Base-by-base conservation (phyloP, 2,329 filamentous ascomycete genomes). In the Aspergillus thermomutatus region DNA sequence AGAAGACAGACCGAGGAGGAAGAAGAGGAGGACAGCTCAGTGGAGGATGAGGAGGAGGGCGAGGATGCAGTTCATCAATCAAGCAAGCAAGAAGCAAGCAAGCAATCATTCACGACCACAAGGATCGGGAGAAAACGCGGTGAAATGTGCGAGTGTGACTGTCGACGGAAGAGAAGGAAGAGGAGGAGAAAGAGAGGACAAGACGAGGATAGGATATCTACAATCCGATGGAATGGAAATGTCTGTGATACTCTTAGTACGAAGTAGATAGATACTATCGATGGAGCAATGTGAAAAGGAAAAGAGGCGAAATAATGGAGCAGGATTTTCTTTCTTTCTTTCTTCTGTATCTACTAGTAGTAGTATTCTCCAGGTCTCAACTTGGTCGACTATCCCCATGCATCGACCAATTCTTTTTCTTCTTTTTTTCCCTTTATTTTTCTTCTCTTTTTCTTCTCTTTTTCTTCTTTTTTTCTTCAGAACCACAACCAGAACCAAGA, bases 21-120 rank as follows among this genome's bases (percentile, higher is more conserved):
- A 56, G 54, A 34, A 37, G 46, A 41, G 55, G 50, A 40, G 53
- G 60, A 63, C 61, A 64, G 61, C 61, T 59, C 60, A 62, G 53
- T 60, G 55, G 53, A 37, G 43, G 19, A 19, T 10, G 43, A 21
- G 43, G 19, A 19, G 7, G 43, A 21, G 49, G 8, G 46, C 40
- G 31, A 51, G 47, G 57, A 50, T 52, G 59, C 55, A 57, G 54
- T 56, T 55, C 50, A 52, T 57, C 57, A 54, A 49, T 17, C 14
- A 14, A 52, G 27, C 63, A 53, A 45, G 46, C 28, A 58, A 59
- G 59, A 47, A 54, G 60, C 28, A 54, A 52, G 34, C 26, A 10
- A 19, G 26, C 27, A 53, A 52, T 40, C 26, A 8, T 19, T 26
- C 27, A 56, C 45, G 50, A 43, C 31, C 47, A 54, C 48, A 52